Conservation (phyloP, 2,329 filamentous ascomycete species). For the Fusarium sp. region DNA sequence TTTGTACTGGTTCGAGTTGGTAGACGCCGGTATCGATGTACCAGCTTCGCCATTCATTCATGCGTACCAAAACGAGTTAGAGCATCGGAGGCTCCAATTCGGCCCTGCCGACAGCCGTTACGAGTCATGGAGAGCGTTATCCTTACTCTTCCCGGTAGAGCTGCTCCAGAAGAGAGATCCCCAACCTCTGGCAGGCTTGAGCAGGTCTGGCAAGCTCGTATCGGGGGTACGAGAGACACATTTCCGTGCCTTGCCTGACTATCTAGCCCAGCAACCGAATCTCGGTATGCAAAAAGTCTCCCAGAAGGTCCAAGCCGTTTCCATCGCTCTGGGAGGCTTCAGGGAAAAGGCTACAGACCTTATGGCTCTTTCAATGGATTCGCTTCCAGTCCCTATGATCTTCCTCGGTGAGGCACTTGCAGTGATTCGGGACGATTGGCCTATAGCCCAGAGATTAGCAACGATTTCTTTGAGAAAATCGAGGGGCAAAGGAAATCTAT, state of each 20-base stretch:
- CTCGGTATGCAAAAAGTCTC: neutral
- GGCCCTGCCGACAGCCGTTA: neutral
- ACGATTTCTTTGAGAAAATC: neutral
- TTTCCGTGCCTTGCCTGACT: neutral
- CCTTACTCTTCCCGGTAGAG: neutral
- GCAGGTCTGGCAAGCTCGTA: neutral
- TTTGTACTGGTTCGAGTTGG: neutral
- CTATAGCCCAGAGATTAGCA: neutral
- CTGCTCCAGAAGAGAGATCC: neutral
- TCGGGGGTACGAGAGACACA: neutral
- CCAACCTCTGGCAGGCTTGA: neutral
- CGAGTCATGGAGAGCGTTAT: neutral
- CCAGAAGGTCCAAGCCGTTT: neutral
- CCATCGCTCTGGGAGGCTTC: neutral
- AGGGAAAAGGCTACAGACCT: neutral
- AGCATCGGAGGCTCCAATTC: neutral
- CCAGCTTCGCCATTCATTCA: neutral
- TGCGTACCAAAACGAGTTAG: neutral
- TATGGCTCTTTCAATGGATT: neutral
- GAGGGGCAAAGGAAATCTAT: neutral
- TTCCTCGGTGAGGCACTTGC: neutral
- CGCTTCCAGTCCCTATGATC: neutral
- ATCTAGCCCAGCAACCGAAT: neutral
- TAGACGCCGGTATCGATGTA: neutral
- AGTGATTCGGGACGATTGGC: neutral